A percentile compares a stretch with the other conserved stretches of the same genome.
Evolutionary conservation across 2,329 filamentous ascomycete species (phyloP).

Genomic region (Fusarium sp.): DNA sequence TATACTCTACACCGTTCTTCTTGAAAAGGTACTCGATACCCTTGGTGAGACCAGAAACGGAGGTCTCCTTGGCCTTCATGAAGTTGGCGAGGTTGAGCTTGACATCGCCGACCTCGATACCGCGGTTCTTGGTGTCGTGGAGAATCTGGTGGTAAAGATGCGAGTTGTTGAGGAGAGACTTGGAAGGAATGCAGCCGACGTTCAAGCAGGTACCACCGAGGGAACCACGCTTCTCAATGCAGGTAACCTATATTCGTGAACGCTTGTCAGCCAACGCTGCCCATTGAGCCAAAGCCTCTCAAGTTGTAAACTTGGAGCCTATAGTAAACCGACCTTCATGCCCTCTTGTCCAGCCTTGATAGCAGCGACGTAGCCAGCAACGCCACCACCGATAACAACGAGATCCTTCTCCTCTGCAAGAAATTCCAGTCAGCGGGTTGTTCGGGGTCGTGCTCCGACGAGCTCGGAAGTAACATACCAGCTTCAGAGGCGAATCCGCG

Average conservation of each 20-base stretch:
- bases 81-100: conserved; percentile 94
- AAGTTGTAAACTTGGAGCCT: conserved; percentile 2
- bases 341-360: conserved; percentile 99
- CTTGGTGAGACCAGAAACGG: conserved; percentile 90
- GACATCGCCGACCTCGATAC: conserved; percentile 97
- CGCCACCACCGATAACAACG: conserved; percentile 97
- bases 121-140: conserved; percentile 96
- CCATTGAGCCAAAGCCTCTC: conserved; percentile 10
- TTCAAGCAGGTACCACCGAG: conserved; percentile 98
- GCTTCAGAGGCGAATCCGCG: conserved; percentile 70
- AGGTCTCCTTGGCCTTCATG: conserved; percentile 98
- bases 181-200: conserved; percentile 98
- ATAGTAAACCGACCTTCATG: conserved; percentile 75
- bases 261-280: conserved; percentile 29
- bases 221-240: conserved; percentile 96
- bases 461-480: conserved; percentile 58
- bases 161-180: conserved; percentile 99
- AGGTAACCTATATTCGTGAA: conserved; percentile 75
- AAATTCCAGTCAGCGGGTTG: conserved; percentile 38
- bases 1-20: conserved; percentile 98
- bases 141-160: conserved; percentile 97
- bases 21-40: conserved; percentile 98
- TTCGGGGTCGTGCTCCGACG: conserved; percentile 25
- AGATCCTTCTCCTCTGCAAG: conserved; percentile 89
- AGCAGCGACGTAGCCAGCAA: conserved; percentile 97